A percentile compares a stretch with the other conserved stretches of the same genome.
Conservation (phyloP, 768 basidiomycete species). For the Termitomyces sp. region DNA sequence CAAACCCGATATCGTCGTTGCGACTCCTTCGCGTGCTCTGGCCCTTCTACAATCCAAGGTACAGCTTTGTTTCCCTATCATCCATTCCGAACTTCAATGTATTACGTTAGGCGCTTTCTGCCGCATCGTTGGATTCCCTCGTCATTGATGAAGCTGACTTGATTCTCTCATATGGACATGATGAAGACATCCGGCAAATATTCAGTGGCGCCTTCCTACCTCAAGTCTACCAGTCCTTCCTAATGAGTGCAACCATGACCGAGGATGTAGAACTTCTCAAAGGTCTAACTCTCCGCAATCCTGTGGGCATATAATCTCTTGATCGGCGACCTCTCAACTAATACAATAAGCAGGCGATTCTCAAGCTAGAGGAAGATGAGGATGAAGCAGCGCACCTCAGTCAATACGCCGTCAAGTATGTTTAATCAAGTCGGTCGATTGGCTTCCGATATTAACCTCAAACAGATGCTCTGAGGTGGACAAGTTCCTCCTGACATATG, state of each 20-base stretch:
- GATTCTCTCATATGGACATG: constrained; percentile 94
- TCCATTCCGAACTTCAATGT: background rate
- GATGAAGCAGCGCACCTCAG: constrained; percentile 77
- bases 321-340: background rate
- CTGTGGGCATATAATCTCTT: constrained; percentile 45
- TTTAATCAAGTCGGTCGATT: no score
- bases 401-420: constrained; percentile 79
- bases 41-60: constrained; percentile 69
- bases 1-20: constrained; percentile 73
- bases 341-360: constrained; percentile 52
- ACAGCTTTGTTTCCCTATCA: constrained; percentile 8
- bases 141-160: constrained; percentile 98
- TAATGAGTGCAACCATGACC: constrained; percentile 98
- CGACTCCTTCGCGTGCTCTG: constrained; percentile 71
- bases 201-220: constrained; percentile 69
- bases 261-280: constrained; percentile 92
- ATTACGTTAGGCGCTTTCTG: constrained; percentile 48
- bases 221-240: constrained; percentile 82
- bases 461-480: constrained; percentile 85
- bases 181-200: constrained; percentile 76
- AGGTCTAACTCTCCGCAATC: constrained; percentile 80
- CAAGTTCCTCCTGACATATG: constrained; percentile 95
- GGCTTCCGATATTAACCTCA: background rate
- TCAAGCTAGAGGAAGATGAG: constrained; percentile 85
- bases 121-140: constrained; percentile 71